Evolutionary conservation across 75 land plant genomes (phyloP).

Genomic region (Cryptomeria japonica): DNA sequence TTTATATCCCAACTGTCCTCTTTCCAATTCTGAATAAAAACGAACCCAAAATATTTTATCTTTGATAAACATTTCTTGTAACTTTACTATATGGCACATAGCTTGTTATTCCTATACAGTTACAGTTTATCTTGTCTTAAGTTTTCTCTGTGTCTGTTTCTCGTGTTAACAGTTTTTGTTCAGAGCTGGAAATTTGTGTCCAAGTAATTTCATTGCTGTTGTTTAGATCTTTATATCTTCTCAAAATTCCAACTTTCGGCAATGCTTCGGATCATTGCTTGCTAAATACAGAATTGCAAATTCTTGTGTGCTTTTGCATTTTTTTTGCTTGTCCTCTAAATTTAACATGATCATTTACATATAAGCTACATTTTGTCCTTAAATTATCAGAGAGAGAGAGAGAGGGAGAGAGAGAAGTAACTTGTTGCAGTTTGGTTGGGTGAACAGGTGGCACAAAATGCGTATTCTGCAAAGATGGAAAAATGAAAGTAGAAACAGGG

Average conservation of each 20-base stretch:
- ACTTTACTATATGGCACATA: neutral
- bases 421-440: neutral
- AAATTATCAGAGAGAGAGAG: neutral
- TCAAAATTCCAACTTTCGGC: neutral
- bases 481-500: slow-evolving; percentile 75
- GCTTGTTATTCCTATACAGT: neutral
- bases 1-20: neutral
- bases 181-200: neutral
- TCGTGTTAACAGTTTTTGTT: neutral
- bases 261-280: neutral
- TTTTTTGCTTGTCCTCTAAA: neutral
- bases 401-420: neutral
- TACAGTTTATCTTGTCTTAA: neutral
- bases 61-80: neutral
- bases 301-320: neutral
- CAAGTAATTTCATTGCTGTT: neutral
- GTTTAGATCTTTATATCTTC: neutral
- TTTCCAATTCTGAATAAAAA: neutral
- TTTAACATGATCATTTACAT: neutral
- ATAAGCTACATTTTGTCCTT: neutral
- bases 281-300: neutral
- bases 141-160: neutral
- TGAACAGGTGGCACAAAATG: slow-evolving; percentile 92
- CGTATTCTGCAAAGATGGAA: slow-evolving; percentile 89
- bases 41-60: neutral